These are phyloP conservation scores for Saccharum spontaneum DNA, from an alignment of 176 grass and related monocot species.

Conservation along the genomic window DNA sequence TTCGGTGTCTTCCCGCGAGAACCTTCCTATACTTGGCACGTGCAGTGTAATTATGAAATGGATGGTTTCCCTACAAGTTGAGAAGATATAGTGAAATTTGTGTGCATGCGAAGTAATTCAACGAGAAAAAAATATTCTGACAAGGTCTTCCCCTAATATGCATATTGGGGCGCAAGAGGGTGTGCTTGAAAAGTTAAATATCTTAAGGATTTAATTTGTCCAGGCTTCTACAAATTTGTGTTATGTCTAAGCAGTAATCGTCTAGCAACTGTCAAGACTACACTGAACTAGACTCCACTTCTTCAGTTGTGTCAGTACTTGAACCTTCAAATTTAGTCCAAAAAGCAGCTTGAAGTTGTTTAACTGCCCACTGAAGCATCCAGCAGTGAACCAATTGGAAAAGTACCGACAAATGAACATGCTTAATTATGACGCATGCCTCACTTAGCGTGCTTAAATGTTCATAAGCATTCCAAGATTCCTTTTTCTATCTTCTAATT, in stretches of 20 bases:
- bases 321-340: background rate
- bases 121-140: background rate
- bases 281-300: background rate
- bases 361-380: slow-evolving; percentile 12
- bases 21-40: slow-evolving; percentile 82
- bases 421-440: background rate
- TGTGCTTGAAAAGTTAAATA: slow-evolving; percentile 18
- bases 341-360: background rate
- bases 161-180: background rate
- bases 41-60: slow-evolving; percentile 97
- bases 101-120: slow-evolving; percentile 7
- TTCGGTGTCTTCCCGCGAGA: slow-evolving; percentile 39
- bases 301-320: background rate
- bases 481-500: background rate
- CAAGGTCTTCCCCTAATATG: background rate
- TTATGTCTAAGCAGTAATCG: background rate
- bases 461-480: background rate
- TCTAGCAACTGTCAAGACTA: background rate
- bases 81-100: background rate
- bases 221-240: background rate
- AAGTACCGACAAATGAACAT: background rate
- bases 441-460: background rate
- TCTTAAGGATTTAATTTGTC: background rate
- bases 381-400: background rate
- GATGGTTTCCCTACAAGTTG: slow-evolving; percentile 72